Evolutionary conservation across 495 filamentous ascomycete species (phyloP), one percentile per base, ranked within the genome.

Genomic region (Penicillium argentinense): DNA sequence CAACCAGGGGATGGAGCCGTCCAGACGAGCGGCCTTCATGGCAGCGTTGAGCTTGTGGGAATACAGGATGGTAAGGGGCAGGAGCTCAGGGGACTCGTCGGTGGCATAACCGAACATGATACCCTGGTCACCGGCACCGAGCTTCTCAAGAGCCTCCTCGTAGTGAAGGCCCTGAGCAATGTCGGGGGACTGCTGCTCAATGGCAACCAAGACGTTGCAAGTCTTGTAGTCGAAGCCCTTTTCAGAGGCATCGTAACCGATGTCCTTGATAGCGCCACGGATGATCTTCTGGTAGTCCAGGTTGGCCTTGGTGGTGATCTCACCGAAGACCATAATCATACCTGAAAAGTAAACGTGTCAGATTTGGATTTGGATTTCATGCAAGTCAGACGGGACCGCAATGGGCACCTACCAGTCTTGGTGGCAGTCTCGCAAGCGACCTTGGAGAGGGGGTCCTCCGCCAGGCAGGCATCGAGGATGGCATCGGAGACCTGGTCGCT

Each of bases 181-280:
- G 77, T 98, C 93, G 53, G 92, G 88, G 47, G 92, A 97, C 76
- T 98, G 93, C 75, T 98, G 85, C 84, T 98, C 93, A 73, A 98
- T 97, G 78, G 92, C 93, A 60, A 97, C 91, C 56, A 97, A 79
- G 59, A 98, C 83, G 79, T 97, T 97, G 80, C 87, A 91, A 59
- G 93, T 98, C 85, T 97, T 97, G 88, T 96, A 96, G 77, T 98
- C 93, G 79, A 98, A 98, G 33, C 93, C 93, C 83, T 98, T 98
- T 64, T 83, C 81, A 42, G 92, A 97, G 69, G 83, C 79, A 77
- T 98, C 93, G 68, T 97, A 98, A 55, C 93, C 93, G 63, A 98
- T 98, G 58, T 95, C 93, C 83, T 96, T 90, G 82, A 98, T 92
- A 63, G 92, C 82, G 58, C 79, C 75, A 73, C 93, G 93, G 73